phyloP scores from a whole-genome alignment of 2,329 filamentous ascomycete species.

The Aspergillus arachidicola region DNA sequence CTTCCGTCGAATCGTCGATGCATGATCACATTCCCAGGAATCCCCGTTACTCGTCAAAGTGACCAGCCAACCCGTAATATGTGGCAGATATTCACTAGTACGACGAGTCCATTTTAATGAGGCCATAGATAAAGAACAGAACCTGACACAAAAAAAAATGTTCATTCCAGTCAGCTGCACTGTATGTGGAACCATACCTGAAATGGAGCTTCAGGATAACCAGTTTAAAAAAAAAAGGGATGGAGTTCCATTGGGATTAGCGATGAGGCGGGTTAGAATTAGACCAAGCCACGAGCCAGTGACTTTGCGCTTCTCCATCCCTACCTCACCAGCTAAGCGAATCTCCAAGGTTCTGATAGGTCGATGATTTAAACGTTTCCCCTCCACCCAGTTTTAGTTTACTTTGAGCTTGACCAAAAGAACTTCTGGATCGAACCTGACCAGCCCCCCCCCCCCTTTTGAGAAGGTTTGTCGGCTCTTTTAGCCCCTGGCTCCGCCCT shows the following conservation, averaged over 20 bases:
- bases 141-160: not conserved
- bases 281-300: not conserved
- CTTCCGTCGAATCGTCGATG: too few relatives aligned
- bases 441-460: conserved; percentile 7
- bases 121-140: not conserved
- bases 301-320: conserved; percentile 5
- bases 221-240: not conserved
- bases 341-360: conserved; percentile 2
- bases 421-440: not conserved
- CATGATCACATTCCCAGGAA: too few relatives aligned
- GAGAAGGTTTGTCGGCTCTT: conserved; percentile 5
- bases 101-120: not conserved
- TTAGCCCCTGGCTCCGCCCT: conserved; percentile 8
- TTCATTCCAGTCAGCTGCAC: not conserved
- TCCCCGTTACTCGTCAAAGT: not conserved
- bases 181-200: not conserved
- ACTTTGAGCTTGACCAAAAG: not conserved
- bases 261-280: not conserved
- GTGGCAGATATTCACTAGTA: not conserved
- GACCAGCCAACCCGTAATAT: not conserved
- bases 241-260: conserved; percentile 1
- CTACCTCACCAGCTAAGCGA: not conserved
- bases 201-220: not conserved
- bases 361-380: not conserved
- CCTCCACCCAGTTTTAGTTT: not conserved